Conservation (phyloP, 805 yeast species). For the Ogataea neopini region DNA sequence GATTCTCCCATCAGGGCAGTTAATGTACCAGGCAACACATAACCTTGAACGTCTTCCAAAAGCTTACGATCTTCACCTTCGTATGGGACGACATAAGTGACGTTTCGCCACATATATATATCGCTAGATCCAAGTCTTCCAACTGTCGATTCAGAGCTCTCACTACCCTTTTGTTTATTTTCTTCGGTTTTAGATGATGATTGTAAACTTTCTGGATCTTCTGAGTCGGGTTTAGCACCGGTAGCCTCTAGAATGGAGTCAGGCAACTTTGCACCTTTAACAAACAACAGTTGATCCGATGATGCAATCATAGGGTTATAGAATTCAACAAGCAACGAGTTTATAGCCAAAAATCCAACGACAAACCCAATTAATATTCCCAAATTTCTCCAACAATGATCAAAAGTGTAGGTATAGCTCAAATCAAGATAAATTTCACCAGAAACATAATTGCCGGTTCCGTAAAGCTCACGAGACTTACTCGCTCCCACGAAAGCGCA, state of each 20-base stretch:
- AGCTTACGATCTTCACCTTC: constrained; percentile 39
- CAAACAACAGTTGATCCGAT: not conserved
- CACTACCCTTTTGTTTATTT: constrained; percentile 14
- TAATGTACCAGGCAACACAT: constrained; percentile 51
- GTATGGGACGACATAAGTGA: constrained; percentile 54
- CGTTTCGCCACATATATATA: constrained; percentile 51
- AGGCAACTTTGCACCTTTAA: not conserved
- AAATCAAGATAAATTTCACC: constrained; percentile 50
- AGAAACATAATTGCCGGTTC: constrained; percentile 34
- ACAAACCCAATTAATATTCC: constrained; percentile 50
- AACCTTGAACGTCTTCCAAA: constrained; percentile 45
- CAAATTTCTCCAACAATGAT: constrained; percentile 76
- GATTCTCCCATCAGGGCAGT: constrained; percentile 65
- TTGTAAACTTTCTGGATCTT: constrained; percentile 31
- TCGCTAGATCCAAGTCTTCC: constrained; percentile 20
- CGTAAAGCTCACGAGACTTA: constrained; percentile 20
- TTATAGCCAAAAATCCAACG: constrained; percentile 23
- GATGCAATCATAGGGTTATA: not conserved
- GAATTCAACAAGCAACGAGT: not conserved
- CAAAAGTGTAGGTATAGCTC: constrained; percentile 49
- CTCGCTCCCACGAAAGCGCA: constrained; percentile 55
- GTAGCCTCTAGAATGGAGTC: not conserved
- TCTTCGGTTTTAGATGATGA: constrained; percentile 12
- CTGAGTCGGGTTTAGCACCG: constrained; percentile 18
- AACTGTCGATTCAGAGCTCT: constrained; percentile 1